Evolutionary conservation across 2,329 filamentous ascomycete genomes (phyloP).

Genomic region (Akanthomyces uredinophilus): DNA sequence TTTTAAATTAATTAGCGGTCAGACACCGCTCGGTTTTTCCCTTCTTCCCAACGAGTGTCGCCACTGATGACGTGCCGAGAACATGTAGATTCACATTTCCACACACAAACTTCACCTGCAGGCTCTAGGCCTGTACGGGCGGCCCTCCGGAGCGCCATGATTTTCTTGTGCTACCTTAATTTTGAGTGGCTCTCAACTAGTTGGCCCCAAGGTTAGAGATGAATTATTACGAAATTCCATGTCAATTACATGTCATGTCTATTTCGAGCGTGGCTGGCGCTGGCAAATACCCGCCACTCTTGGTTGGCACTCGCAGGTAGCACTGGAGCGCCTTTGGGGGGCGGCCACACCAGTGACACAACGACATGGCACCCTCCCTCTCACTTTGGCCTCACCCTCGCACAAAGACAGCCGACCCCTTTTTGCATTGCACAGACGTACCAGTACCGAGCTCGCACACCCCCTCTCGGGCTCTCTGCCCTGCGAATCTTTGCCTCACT

Average conservation of each 20-base stretch:
- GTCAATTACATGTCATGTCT: not conserved
- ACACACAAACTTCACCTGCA: not conserved
- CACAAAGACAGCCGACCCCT: not conserved
- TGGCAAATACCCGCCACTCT: not conserved
- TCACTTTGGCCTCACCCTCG: slow-evolving; percentile 5
- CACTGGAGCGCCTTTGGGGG: not conserved
- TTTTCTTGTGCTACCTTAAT: not conserved
- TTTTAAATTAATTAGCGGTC: not conserved
- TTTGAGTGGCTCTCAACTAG: not conserved
- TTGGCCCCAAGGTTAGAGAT: no score
- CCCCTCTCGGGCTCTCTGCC: not conserved
- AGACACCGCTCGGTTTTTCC: not conserved
- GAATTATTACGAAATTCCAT: not conserved
- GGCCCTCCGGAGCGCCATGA: no score
- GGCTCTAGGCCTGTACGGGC: not conserved
- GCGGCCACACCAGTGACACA: not conserved
- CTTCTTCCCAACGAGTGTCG: not conserved
- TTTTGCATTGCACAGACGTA: not conserved
- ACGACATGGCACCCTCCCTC: not conserved
- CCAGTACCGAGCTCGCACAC: not conserved
- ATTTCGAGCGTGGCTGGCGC: not conserved
- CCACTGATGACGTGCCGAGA: not conserved
- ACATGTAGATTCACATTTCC: not conserved
- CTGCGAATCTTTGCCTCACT: not conserved
- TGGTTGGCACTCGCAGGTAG: no score